These are phyloP conservation scores for Stentor coeruleus DNA, from an alignment of 73 alveolate genomes.

Conservation along the genomic window DNA sequence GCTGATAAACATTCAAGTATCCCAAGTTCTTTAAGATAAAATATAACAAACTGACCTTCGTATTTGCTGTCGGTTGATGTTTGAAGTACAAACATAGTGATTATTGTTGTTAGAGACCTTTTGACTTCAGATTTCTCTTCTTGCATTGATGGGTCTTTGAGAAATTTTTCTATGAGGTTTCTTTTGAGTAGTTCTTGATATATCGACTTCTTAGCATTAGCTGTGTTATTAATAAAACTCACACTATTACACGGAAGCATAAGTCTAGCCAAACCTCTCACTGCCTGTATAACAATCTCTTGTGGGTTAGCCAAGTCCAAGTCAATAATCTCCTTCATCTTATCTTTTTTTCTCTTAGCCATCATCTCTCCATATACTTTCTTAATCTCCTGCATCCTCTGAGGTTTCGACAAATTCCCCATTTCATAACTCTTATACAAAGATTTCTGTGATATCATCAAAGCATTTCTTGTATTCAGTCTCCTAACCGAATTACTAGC, in stretches of 20 bases:
- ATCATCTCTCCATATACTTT: not conserved
- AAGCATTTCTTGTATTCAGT: slow-evolving; percentile 7
- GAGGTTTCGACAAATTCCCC: slow-evolving; percentile 9
- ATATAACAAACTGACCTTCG: not conserved
- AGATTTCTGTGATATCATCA: slow-evolving; percentile 14
- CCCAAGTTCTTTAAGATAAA: not conserved
- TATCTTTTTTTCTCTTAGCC: not conserved
- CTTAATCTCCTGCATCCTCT: not conserved
- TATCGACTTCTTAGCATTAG: not conserved
- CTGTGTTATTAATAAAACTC: not conserved
- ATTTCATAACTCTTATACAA: not conserved
- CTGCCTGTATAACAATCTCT: slow-evolving; percentile 4
- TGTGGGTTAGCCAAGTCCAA: not conserved
- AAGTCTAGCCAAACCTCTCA: slow-evolving; percentile 21
- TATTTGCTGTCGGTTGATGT: not conserved
- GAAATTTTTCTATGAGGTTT: not conserved
- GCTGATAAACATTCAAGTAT: not conserved
- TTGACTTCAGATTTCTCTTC: slow-evolving; percentile 1
- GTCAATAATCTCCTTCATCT: not conserved
- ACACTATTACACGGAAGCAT: not conserved
- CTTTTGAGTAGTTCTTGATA: slow-evolving; percentile 18
- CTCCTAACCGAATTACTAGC: slow-evolving; percentile 21
- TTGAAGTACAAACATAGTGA: slow-evolving; percentile 7
- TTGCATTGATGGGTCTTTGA: not conserved
- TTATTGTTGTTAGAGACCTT: not conserved